Evolutionary conservation across 1,139 yeast species (phyloP), one percentile per base, ranked within the genome.

Genomic region (Debaryomyces udenii): DNA sequence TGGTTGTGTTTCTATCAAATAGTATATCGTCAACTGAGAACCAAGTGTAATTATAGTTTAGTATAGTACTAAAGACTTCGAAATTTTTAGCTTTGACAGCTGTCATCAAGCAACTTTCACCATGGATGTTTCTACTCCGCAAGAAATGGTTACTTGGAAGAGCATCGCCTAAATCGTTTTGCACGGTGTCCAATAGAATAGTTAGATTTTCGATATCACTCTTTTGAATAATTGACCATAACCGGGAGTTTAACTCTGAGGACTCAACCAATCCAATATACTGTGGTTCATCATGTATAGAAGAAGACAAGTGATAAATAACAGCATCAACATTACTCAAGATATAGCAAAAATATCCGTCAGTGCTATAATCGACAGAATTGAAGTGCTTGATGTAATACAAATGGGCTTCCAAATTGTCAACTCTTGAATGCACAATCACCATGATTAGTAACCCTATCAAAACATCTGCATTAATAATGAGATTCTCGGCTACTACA

Each of bases 271-370:
- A 61, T 6, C 71, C 70, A 1, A 54, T 46, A n/a, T 68, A 44
- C 32, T 76, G 76, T 1, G 55, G 49, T 1, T 51, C 53, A 32
- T 69, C 66, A 9, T 61, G 61, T 15, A 34, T 24, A 5, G 37
- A 9, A 4, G 59, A 49, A 1, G 70, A 61, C 20, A 88, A 69
- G 56, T 86, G 94, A 45, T 67, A 79, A 6, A 89, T 55, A 0
- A 89, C 95, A 0, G 93, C 96, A 54, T 90, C 96, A 35, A 90
- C 67, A 9, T 96, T 88, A 39, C 96, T 84, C 24, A 90, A 51
- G 20, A 72, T 71, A 44, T 70, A 73, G 48, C 59, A 68, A 46
- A 71, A 45, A 60, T 75, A 59, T 41, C 76, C 68, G 62, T 76
- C 50, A 18, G 56, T 49, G 1, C 56, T 24, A 35, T 46, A 45